phyloP scores from a whole-genome alignment of 2,329 filamentous ascomycete species.

The Phialophora macrospora region DNA sequence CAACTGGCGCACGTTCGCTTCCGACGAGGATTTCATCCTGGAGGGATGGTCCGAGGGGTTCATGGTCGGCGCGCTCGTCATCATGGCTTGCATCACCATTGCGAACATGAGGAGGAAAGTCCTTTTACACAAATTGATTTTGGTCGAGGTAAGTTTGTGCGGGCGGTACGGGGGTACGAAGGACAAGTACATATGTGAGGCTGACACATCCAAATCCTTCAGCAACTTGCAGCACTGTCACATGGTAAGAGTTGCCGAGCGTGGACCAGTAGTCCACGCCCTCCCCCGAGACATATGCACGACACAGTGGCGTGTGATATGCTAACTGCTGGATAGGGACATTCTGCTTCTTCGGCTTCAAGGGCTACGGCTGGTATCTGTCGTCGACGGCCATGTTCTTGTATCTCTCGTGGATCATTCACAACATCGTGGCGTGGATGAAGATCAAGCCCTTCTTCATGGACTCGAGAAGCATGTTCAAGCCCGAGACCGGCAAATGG shows the following conservation, averaged over 20 bases:
- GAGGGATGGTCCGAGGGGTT: conserved; percentile 51
- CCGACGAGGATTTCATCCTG: conserved; percentile 41
- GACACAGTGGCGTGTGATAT: background rate
- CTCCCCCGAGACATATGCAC: background rate
- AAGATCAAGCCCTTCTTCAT: conserved; percentile 67
- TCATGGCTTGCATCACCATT: conserved; percentile 52
- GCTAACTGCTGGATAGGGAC: conserved; percentile 24
- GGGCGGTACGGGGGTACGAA: background rate
- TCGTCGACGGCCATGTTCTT: conserved; percentile 65
- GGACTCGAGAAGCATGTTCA: conserved; percentile 54
- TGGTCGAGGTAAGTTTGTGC: conserved; percentile 46
- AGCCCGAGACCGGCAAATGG: conserved; percentile 35
- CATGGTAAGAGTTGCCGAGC: conserved; percentile 26
- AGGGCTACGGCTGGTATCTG: conserved; percentile 67
- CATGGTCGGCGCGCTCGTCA: conserved; percentile 51
- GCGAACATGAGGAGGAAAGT: conserved; percentile 51
- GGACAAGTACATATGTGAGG: background rate
- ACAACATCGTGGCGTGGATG: conserved; percentile 71
- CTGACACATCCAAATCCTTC: conserved; percentile 21
- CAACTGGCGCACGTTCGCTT: conserved; percentile 36
- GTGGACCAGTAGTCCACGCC: background rate
- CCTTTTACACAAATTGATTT: conserved; percentile 51
- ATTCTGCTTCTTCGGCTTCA: conserved; percentile 59
- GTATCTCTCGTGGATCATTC: conserved; percentile 66
- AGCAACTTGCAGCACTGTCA: conserved; percentile 35